phyloP scores from a whole-genome alignment of 768 basidiomycete species.

The Naganishia vaughanmartiniae region DNA sequence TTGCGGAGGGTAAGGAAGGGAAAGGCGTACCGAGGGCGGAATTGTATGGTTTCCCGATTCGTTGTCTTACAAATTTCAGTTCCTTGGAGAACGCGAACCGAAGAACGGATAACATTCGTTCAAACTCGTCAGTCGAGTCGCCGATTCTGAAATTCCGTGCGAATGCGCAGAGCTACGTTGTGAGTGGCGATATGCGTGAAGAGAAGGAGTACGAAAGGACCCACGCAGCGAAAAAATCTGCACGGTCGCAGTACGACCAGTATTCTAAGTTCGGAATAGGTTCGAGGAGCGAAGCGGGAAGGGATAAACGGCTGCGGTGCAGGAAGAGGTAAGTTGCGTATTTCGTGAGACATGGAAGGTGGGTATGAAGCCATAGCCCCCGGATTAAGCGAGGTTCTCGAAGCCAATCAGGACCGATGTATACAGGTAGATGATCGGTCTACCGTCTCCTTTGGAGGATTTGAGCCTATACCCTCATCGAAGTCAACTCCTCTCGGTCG shows the following conservation, averaged over 20 bases:
- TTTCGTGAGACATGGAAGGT: background rate
- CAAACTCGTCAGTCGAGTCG: slow-evolving; percentile 85
- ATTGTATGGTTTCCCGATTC: slow-evolving; percentile 79
- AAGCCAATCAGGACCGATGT: no score
- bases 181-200: no score
- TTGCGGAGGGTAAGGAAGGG: background rate
- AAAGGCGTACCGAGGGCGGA: slow-evolving; percentile 46
- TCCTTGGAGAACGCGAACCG: slow-evolving; percentile 89
- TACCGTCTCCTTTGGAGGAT: no score
- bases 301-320: slow-evolving; percentile 71
- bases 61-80: slow-evolving; percentile 85
- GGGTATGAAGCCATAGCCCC: slow-evolving; percentile 12
- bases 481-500: no score
- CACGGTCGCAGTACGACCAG: slow-evolving; percentile 88
- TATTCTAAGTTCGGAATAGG: slow-evolving; percentile 95
- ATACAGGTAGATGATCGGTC: no score
- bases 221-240: slow-evolving; percentile 87
- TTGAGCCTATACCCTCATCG: no score
- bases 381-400: no score
- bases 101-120: slow-evolving; percentile 87
- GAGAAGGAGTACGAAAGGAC: slow-evolving; percentile 45
- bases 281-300: slow-evolving; percentile 88
- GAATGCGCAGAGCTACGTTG: no score
- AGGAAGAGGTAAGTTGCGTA: background rate
- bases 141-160: slow-evolving; percentile 67